Percentiles rank a stretch among this genome's conserved stretches.
These are phyloP conservation scores for Closterium sp. DNA, from an alignment of 139 green algal genomes.

Conservation along the genomic window DNA sequence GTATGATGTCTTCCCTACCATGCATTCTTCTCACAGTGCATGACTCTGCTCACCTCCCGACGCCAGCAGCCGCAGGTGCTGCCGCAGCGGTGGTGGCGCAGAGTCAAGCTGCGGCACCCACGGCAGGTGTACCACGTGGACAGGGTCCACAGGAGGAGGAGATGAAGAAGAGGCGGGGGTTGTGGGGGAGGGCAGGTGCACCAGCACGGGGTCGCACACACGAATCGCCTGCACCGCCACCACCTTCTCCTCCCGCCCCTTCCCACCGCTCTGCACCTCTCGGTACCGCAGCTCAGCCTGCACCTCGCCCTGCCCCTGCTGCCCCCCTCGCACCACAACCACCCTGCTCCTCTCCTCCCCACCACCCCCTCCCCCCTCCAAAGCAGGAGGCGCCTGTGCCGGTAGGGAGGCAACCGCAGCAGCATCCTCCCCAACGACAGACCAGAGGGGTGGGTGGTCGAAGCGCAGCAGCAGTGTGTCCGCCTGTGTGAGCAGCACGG, in stretches of 20 bases:
- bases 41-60: neutral
- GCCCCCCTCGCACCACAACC: neutral
- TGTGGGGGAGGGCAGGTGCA: neutral
- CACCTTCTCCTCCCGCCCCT: neutral
- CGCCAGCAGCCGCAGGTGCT: neutral
- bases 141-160: too few relatives aligned
- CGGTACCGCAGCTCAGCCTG: neutral
- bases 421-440: neutral
- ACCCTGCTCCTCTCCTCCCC: neutral
- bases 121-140: neutral
- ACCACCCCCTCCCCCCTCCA: neutral
- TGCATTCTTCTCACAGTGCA: neutral
- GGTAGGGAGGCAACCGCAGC: neutral
- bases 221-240: neutral
- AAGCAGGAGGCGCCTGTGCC: neutral
- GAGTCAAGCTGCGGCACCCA: neutral
- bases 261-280: neutral
- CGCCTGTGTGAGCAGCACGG: conserved; percentile 30
- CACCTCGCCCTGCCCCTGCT: neutral
- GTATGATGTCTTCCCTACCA: too few relatives aligned
- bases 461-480: neutral
- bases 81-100: too few relatives aligned
- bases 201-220: neutral
- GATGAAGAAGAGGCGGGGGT: neutral
- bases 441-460: neutral